Base-by-base conservation (phyloP, 2,329 filamentous ascomycete species). In the Orbilia blumenaviensis region DNA sequence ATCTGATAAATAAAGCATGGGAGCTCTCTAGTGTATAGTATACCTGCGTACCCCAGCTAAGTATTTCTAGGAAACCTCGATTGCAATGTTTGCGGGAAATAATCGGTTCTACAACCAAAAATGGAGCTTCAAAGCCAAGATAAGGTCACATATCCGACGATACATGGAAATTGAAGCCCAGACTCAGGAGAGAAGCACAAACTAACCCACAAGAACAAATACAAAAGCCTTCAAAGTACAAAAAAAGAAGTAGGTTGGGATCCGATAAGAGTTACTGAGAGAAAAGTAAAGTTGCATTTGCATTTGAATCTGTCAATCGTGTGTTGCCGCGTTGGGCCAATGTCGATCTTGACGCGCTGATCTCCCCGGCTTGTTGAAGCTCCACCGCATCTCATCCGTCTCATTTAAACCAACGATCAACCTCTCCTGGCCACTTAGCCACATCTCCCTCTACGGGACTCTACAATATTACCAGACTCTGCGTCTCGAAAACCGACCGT, bases 71-170 rank as follows among this genome's bases (percentile, higher is more conserved):
- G 7, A 48, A 27, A 3, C 1, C 44, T 27, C 9, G 44, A 48
- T 6, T 16, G 4, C n/a, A n/a, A n/a, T n/a, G n/a, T n/a, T 38
- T 56, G 52, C 18, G 10, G 32, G 50, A 32, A 38, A 38, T 36
- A 54, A 25, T 25, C 16, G n/a, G 32, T 9, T 34, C 18, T 1
- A 16, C 9, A 2, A 12, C 16, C 29, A 56, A 14, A 38, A 38
- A 23, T 36, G 32, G 52, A 4, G 10, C 5, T 8, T 16, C 16
- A 36, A 38, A 36, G 52, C 52, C 52, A 64, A 32, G 32, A 44
- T 18, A 21, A 14, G 52, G 41, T 21, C 29, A 69, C 41, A n/a
- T 42, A 42, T 32, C 54, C 66, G 66, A 69, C n/a, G 14, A 54
- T 8, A 14, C 9, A 32, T 21, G 44, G 42, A 52, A 27, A 12